phyloP scores from a whole-genome alignment of 176 grass and related monocot species.

The Thalia dealbata region DNA sequence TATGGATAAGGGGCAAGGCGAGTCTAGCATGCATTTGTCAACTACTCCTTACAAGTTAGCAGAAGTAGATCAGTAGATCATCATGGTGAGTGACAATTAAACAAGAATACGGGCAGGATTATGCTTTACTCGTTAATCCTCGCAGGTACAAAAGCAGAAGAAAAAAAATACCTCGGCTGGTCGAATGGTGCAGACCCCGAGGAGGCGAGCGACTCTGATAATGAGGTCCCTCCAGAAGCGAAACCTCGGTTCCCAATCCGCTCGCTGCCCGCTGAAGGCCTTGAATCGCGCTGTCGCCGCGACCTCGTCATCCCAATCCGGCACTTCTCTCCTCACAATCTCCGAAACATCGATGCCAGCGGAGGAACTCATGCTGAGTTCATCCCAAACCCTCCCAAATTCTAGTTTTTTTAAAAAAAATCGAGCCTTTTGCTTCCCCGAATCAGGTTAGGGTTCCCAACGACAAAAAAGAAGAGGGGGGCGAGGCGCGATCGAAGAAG shows the following conservation, averaged over 20 bases:
- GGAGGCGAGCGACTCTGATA: conserved; percentile 37
- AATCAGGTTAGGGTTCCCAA: not conserved
- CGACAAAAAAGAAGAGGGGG: no score
- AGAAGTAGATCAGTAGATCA: no score
- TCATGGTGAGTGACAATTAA: not conserved
- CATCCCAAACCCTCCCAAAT: not conserved
- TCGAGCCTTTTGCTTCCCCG: no score
- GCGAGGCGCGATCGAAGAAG: not conserved
- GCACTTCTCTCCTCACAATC: conserved; percentile 40
- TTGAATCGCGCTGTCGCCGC: conserved; percentile 46
- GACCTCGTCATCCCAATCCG: conserved; percentile 40
- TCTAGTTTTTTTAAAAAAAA: no score
- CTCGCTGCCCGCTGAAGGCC: conserved; percentile 58
- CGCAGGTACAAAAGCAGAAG: no score
- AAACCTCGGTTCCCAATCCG: conserved; percentile 52
- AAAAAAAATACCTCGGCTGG: conserved; percentile 21
- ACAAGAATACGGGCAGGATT: not conserved
- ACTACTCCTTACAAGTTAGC: no score
- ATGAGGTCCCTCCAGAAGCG: conserved; percentile 59
- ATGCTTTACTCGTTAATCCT: no score
- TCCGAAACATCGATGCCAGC: conserved; percentile 5
- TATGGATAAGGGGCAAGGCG: not conserved
- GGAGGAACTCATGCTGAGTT: not conserved
- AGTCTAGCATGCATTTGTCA: no score
- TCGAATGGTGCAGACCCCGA: conserved; percentile 33